Conservation (phyloP, 1,139 yeast species). For the Lodderomyces parapsilosis region DNA sequence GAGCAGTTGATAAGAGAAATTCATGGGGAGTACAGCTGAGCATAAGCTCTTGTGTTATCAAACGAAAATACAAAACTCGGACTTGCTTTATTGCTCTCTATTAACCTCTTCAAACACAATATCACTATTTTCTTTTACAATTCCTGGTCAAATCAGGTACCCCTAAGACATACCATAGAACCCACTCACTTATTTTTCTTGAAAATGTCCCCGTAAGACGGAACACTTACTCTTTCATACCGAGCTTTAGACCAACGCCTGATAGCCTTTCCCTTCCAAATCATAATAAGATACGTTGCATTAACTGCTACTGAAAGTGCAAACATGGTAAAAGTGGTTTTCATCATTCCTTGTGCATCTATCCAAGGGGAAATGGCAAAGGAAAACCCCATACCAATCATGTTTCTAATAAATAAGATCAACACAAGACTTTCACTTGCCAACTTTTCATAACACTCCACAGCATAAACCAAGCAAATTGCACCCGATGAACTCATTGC, state of each 20-base stretch:
- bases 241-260: slow-evolving; percentile 9
- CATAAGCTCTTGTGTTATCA: too few relatives aligned
- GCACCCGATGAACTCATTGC: slow-evolving; percentile 60
- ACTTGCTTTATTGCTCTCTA: too few relatives aligned
- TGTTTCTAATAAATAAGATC: slow-evolving; percentile 44
- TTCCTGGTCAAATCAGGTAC: too few relatives aligned
- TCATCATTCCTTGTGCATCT: slow-evolving; percentile 31
- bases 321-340: slow-evolving; percentile 48
- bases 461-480: slow-evolving; percentile 52
- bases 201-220: slow-evolving; percentile 2
- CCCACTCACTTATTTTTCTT: not conserved
- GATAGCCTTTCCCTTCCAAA: slow-evolving; percentile 39
- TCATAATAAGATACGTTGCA: slow-evolving; percentile 36
- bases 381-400: slow-evolving; percentile 48
- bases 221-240: slow-evolving; percentile 6
- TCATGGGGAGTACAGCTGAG: too few relatives aligned
- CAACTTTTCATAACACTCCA: slow-evolving; percentile 58
- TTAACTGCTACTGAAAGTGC: slow-evolving; percentile 45
- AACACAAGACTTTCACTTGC: slow-evolving; percentile 57
- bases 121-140: too few relatives aligned
- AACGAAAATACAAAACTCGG: too few relatives aligned
- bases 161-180: too few relatives aligned
- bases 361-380: slow-evolving; percentile 52
- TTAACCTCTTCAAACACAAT: too few relatives aligned
- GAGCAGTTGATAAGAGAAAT: too few relatives aligned